Percentiles rank a stretch among this genome's conserved stretches.
Conservation (phyloP, 257 asterid species). For the Jacaranda copaia region DNA sequence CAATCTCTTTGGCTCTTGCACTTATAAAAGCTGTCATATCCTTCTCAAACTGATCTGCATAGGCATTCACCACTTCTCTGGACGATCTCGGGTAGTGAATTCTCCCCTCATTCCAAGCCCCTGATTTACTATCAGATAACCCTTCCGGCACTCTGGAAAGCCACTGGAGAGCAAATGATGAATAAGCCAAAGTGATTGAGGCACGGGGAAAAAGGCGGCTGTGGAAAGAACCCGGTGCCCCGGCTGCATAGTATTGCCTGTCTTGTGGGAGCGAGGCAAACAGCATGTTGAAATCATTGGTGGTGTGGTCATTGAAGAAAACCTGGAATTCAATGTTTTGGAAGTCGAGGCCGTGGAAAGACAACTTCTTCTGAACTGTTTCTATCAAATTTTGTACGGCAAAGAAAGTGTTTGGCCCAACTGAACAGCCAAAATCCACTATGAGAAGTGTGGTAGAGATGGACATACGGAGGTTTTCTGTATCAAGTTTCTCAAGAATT, state of each 20-base stretch:
- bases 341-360: background rate
- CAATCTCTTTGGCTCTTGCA: constrained; percentile 50
- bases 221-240: constrained; percentile 43
- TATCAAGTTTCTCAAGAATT: constrained; percentile 13
- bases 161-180: constrained; percentile 49
- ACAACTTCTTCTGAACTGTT: background rate
- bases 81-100: constrained; percentile 33
- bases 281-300: constrained; percentile 54
- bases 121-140: background rate
- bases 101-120: constrained; percentile 34
- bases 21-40: constrained; percentile 40
- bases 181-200: constrained; percentile 40
- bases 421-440: constrained; percentile 46
- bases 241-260: background rate
- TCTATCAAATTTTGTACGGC: constrained; percentile 35
- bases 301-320: constrained; percentile 43
- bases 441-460: constrained; percentile 21
- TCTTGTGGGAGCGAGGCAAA: constrained; percentile 37
- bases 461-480: background rate
- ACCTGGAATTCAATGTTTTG: background rate
- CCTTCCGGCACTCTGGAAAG: constrained; percentile 43
- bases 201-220: constrained; percentile 34
- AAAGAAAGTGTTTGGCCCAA: constrained; percentile 46
- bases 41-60: constrained; percentile 39
- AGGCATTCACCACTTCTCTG: no score